Base-by-base conservation (phyloP, 495 filamentous ascomycete species). In the Podospora pseudoanserina region DNA sequence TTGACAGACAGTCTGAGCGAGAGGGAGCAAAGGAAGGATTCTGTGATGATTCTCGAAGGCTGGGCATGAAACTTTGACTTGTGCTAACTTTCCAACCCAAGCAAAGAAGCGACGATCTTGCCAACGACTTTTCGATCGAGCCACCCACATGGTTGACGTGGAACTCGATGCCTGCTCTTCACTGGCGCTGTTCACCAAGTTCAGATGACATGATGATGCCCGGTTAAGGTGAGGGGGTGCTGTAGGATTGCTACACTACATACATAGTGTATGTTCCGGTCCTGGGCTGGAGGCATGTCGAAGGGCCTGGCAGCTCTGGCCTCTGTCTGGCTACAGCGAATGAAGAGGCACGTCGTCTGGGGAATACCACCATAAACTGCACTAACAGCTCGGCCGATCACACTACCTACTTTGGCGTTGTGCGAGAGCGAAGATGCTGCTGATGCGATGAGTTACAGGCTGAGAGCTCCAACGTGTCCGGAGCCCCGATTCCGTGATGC, bases 401-500 rank as follows among this genome's bases (percentile, higher is more conserved):
- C 39, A 13, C 39, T 49, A 49, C 39, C 39, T 49, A 49, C 39
- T 49, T 49, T 49, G 39, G 39, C 39, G 39, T 49, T 49, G 39
- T 49, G 39, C 39, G 39, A 49, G 15, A 11, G 39, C 39, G 39
- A 49, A 49, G 39, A 49, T 6, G 7, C 15, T 49, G 39, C 39
- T 49, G 39, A 49, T 49, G 39, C 23, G 1, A 49, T 18, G 39
- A 49, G 39, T 16, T 49, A 13, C 39, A 49, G 39, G 39, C 2
- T 11, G 15, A 49, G 13, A 49, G 39, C 7, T 49, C 39, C 39
- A 49, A 49, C 15, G 13, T 49, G 39, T 49, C 39, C 71, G 74
- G 71, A 73, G 71, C 69, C 66, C 74, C 66, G 67, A 73, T 67
- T 72, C 74, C 74, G 74, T 60, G 32, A 67, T 72, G 67, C 71